A percentile compares a stretch with the other conserved stretches of the same genome.
phyloP scores from a whole-genome alignment of 2,329 filamentous ascomycete genomes.

The Ophiocordyceps robertsii region DNA sequence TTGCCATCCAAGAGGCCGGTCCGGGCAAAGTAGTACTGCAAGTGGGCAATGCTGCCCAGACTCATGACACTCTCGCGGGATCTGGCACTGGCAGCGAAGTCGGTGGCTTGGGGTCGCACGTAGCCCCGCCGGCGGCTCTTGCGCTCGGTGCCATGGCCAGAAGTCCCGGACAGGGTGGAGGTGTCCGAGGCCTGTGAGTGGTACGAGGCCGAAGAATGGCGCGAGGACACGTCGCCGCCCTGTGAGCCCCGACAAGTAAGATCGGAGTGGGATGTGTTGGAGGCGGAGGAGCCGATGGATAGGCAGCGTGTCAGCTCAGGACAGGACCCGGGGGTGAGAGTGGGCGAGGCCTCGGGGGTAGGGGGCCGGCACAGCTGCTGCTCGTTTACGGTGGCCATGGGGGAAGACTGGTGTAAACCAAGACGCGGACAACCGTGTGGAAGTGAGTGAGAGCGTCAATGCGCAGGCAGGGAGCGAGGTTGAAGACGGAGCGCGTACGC shows the following conservation, averaged over 20 bases:
- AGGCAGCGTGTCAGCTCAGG: constrained; percentile 49
- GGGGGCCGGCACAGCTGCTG: constrained; percentile 14
- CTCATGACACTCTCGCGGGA: constrained; percentile 93
- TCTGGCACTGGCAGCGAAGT: constrained; percentile 81
- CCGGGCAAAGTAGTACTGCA: constrained; percentile 96
- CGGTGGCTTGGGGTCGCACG: constrained; percentile 73
- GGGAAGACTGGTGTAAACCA: neutral
- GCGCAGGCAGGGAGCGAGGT: neutral
- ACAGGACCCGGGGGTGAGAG: constrained; percentile 46
- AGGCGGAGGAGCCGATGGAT: constrained; percentile 48
- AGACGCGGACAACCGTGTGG: neutral
- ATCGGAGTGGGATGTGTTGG: constrained; percentile 39
- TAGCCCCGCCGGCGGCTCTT: constrained; percentile 58
- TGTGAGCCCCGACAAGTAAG: constrained; percentile 38
- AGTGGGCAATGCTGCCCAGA: constrained; percentile 86
- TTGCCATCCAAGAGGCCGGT: constrained; percentile 91
- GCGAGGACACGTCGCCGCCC: constrained; percentile 37
- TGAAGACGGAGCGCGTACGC: neutral
- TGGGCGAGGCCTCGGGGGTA: constrained; percentile 49
- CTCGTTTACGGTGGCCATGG: constrained; percentile 21
- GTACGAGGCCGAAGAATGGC: constrained; percentile 50
- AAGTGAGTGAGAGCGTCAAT: neutral
- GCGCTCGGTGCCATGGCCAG: constrained; percentile 29
- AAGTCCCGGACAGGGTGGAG: constrained; percentile 26
- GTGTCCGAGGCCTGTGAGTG: constrained; percentile 30